A percentile compares a stretch with the other conserved stretches of the same genome.
Evolutionary conservation across 1,284 basidiomycete species (phyloP).

Genomic region (Taiwanofungus camphoratus): DNA sequence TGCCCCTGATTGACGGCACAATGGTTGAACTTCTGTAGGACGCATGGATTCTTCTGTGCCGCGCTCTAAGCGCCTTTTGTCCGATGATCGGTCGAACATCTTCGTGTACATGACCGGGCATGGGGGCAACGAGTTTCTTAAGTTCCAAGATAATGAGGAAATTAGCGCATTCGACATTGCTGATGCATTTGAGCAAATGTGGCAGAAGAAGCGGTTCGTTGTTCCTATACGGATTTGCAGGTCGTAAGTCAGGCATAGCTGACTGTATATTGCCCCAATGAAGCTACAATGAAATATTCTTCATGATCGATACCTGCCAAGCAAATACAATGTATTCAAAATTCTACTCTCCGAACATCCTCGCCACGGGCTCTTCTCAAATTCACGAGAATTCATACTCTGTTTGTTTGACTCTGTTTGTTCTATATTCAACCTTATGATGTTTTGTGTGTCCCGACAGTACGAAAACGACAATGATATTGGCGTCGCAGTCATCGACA

Average conservation of each 20-base stretch:
- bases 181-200: conserved; percentile 98
- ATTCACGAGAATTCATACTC: conserved; percentile 95
- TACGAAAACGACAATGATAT: conserved; percentile 92
- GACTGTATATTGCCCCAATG: not conserved
- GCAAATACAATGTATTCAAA: conserved; percentile 95
- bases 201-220: conserved; percentile 83
- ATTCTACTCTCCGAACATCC: conserved; percentile 93
- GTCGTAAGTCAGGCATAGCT: too few species aligned
- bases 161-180: conserved; percentile 95
- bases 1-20: too few species aligned
- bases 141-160: conserved; percentile 99
- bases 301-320: conserved; percentile 99
- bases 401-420: conserved; percentile 38
- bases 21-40: conserved; percentile 36
- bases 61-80: conserved; percentile 85
- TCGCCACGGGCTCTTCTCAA: conserved; percentile 87
- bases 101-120: conserved; percentile 99
- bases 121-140: conserved; percentile 96
- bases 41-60: conserved; percentile 76
- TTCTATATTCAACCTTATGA: not conserved
- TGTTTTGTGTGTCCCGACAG: too few species aligned
- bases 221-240: too few species aligned
- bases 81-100: conserved; percentile 90
- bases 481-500: conserved; percentile 93
- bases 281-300: conserved; percentile 95